Evolutionary conservation across 345 rosid genomes (phyloP).

Genomic region (Sisymbrium irio): DNA sequence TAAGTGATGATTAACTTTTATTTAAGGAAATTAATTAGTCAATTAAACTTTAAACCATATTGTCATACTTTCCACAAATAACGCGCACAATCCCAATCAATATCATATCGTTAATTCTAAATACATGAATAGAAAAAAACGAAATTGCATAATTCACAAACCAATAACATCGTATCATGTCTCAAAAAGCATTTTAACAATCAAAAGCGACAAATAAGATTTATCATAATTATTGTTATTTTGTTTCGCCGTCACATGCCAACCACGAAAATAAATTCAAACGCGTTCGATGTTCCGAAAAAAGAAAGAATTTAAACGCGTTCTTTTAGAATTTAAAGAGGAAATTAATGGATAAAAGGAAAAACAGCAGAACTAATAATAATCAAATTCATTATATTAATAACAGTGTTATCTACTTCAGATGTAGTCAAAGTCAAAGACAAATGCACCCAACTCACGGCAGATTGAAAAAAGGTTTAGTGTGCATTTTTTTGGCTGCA

Average conservation of each 20-base stretch:
- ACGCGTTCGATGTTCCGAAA: constrained; percentile 1
- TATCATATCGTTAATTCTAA: neutral
- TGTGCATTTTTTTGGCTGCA: neutral
- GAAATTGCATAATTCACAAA: neutral
- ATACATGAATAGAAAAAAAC: neutral
- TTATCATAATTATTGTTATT: neutral
- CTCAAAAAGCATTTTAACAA: constrained; percentile 4
- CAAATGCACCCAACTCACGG: neutral
- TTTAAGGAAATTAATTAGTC: neutral
- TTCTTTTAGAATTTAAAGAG: constrained; percentile 3
- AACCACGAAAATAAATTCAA: constrained; percentile 9
- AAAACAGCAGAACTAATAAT: neutral
- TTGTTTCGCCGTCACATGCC: constrained; percentile 23
- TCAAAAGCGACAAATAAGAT: constrained; percentile 18
- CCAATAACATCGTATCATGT: neutral
- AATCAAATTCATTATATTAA: neutral
- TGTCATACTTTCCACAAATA: constrained; percentile 1
- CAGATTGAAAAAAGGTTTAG: neutral
- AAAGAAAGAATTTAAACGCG: constrained; percentile 7
- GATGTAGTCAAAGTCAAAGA: constrained; percentile 13
- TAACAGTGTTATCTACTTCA: neutral
- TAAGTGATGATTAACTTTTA: neutral
- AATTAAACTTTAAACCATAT: constrained; percentile 2
- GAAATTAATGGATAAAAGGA: neutral
- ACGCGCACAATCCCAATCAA: neutral